Evolutionary conservation across 306 rosid species (phyloP).

Genomic region (Pyrus betulifolia): DNA sequence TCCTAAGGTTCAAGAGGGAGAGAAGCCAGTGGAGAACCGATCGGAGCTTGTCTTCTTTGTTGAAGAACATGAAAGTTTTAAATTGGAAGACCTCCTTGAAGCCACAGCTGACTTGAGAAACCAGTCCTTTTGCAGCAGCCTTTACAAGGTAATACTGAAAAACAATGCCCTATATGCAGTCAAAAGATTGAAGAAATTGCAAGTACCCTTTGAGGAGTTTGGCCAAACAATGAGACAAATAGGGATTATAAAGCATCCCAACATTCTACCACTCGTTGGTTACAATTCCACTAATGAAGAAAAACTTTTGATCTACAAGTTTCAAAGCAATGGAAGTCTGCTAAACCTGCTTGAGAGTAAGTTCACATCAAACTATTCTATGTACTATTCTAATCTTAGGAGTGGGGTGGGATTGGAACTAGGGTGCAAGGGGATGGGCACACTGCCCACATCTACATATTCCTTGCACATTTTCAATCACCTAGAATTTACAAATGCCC

Average conservation of each 20-base stretch:
- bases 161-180: conserved; percentile 50
- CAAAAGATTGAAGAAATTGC: conserved; percentile 63
- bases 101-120: conserved; percentile 58
- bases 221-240: conserved; percentile 39
- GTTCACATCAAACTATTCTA: conserved; percentile 1
- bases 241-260: conserved; percentile 49
- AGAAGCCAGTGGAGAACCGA: conserved; percentile 11
- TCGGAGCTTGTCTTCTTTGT: conserved; percentile 65
- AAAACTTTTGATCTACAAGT: conserved; percentile 61
- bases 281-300: conserved; percentile 47
- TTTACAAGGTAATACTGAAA: conserved; percentile 54
- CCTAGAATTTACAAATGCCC: background rate
- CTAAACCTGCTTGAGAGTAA: conserved; percentile 60
- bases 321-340: conserved; percentile 66
- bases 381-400: background rate
- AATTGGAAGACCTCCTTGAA: conserved; percentile 52
- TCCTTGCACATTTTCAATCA: background rate
- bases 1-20: conserved; percentile 21
- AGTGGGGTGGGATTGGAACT: background rate
- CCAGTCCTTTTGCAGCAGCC: conserved; percentile 47
- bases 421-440: background rate
- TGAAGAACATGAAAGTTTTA: conserved; percentile 52
- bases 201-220: conserved; percentile 52
- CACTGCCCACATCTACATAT: background rate
- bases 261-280: conserved; percentile 61